Evolutionary conservation across 2,329 filamentous ascomycete species (phyloP).

Genomic region (Colletotrichum scovillei): DNA sequence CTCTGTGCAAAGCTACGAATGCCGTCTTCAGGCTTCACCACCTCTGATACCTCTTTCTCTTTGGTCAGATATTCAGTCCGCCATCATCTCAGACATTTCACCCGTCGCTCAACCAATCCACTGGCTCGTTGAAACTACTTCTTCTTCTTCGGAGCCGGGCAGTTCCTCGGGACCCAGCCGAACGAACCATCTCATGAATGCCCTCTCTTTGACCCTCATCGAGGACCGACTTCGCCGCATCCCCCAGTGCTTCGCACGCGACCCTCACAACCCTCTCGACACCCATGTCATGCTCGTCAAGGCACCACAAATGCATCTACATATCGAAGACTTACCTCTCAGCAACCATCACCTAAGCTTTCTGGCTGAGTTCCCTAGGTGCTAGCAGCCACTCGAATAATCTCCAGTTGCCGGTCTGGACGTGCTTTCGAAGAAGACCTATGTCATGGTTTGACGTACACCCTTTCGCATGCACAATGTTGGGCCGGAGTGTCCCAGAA

Average conservation of each 20-base stretch:
- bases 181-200: background rate
- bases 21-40: no score
- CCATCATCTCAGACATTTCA: conserved; percentile 8
- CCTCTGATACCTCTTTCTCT: background rate
- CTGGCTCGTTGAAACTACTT: background rate
- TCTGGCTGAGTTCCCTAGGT: background rate
- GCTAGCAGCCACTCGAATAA: background rate
- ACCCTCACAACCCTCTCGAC: background rate
- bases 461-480: conserved; percentile 11
- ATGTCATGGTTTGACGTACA: conserved; percentile 15
- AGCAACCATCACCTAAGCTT: background rate
- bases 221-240: background rate
- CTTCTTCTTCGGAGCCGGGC: background rate
- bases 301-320: background rate
- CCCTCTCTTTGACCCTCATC: background rate
- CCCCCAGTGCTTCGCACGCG: no score
- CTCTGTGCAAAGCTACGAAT: background rate
- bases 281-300: background rate
- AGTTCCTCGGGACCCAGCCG: background rate
- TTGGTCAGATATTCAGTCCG: background rate
- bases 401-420: background rate
- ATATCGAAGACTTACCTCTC: background rate
- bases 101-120: background rate
- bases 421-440: background rate
- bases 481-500: conserved; percentile 7